Conservation (phyloP, 768 basidiomycete species). For the Termitomyces titanicus region DNA sequence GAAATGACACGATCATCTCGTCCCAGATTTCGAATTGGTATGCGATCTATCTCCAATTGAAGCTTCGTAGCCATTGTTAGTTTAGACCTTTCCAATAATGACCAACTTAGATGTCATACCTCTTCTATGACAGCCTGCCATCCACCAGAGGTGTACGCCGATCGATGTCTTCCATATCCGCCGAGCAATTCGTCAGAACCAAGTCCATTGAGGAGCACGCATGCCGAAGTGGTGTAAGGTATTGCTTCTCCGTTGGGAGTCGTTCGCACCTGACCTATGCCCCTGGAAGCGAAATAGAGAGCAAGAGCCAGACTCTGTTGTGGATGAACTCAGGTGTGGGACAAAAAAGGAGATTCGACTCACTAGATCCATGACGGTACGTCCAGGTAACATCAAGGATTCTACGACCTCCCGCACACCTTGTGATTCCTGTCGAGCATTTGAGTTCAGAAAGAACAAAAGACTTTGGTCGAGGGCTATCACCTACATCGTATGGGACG, state of each 20-base stretch:
- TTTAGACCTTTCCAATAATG: not conserved
- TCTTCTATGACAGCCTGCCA: conserved; percentile 82
- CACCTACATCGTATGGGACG: conserved; percentile 67
- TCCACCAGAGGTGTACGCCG: conserved; percentile 60
- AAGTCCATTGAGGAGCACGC: conserved; percentile 84
- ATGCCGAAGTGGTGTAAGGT: conserved; percentile 69
- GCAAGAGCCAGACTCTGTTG: conserved; percentile 85
- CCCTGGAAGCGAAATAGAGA: conserved; percentile 89
- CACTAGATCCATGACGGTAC: conserved; percentile 91
- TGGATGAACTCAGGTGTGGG: not conserved
- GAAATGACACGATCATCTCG: conserved; percentile 94
- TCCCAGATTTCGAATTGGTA: conserved; percentile 87
- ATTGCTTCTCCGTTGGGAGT: conserved; percentile 29
- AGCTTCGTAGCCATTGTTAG: conserved; percentile 45
- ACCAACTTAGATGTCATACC: conserved; percentile 35
- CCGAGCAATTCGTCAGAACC: conserved; percentile 96
- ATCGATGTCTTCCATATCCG: conserved; percentile 88
- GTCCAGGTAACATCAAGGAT: conserved; percentile 71
- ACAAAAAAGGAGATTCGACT: conserved; percentile 15
- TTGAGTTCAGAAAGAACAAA: not conserved
- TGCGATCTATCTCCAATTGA: conserved; percentile 83
- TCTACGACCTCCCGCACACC: conserved; percentile 52
- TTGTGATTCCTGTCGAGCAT: conserved; percentile 57
- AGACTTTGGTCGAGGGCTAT: not conserved
- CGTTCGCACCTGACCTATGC: conserved; percentile 54